phyloP scores from a whole-genome alignment of 495 filamentous ascomycete genomes.

The Podospora conica region DNA sequence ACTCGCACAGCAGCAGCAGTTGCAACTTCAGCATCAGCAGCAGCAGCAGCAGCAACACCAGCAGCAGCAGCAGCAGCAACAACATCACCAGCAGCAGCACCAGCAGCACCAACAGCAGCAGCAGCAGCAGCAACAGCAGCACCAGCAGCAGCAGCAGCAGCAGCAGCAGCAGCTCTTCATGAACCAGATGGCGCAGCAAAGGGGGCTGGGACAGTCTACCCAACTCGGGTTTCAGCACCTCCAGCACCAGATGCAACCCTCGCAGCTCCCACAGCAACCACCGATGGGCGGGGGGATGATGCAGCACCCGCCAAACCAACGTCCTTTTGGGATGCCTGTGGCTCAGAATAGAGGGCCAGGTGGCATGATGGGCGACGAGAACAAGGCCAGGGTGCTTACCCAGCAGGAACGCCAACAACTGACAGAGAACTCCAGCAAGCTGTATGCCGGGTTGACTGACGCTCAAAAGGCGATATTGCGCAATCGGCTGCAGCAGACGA shows the following conservation, averaged over 20 bases:
- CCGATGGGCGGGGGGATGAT: constrained; percentile 30
- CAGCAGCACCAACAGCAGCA: constrained; percentile 26
- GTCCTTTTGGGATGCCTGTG: constrained; percentile 38
- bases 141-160: constrained; percentile 24
- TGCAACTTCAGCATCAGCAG: neutral
- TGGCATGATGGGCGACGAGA: constrained; percentile 23
- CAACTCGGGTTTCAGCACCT: constrained; percentile 44
- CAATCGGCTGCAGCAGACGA: constrained; percentile 20
- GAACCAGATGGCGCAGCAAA: constrained; percentile 35
- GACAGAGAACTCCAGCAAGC: constrained; percentile 22
- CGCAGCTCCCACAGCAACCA: constrained; percentile 35
- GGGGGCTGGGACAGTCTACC: constrained; percentile 34
- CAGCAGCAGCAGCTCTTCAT: constrained; percentile 39
- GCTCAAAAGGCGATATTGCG: constrained; percentile 29
- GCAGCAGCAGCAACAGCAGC: neutral
- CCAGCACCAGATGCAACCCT: constrained; percentile 45
- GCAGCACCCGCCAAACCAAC: constrained; percentile 29
- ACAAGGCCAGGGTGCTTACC: constrained; percentile 8
- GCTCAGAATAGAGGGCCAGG: constrained; percentile 15
- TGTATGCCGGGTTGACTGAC: constrained; percentile 25
- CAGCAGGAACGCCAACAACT: constrained; percentile 12
- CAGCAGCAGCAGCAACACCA: constrained; percentile 24
- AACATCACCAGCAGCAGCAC: neutral
- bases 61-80: constrained; percentile 26
- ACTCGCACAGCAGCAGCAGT: constrained; percentile 15